Evolutionary conservation across 257 asterid genomes (phyloP).

Genomic region (Agastache rugosa): DNA sequence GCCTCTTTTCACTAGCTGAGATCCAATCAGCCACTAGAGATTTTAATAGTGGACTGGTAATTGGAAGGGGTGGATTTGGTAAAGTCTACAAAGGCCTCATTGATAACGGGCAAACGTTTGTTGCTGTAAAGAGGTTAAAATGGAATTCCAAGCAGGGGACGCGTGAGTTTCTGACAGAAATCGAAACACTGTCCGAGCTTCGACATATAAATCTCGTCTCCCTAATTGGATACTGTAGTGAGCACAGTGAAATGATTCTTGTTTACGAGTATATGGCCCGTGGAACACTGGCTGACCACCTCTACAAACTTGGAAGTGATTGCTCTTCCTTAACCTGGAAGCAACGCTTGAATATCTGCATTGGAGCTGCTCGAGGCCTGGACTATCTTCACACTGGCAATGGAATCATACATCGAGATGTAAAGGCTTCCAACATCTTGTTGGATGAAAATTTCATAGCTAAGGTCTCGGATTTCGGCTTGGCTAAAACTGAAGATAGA

Average conservation of each 20-base stretch:
- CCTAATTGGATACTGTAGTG: slow-evolving; percentile 17
- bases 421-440: slow-evolving; percentile 56
- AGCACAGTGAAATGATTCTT: slow-evolving; percentile 6
- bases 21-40: slow-evolving; percentile 48
- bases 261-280: slow-evolving; percentile 12
- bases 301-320: slow-evolving; percentile 21
- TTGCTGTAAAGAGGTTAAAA: slow-evolving; percentile 15
- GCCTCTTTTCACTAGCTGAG: slow-evolving; percentile 52
- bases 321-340: not conserved
- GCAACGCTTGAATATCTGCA: not conserved
- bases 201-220: slow-evolving; percentile 18
- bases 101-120: not conserved
- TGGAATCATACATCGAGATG: slow-evolving; percentile 57
- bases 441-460: slow-evolving; percentile 50
- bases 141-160: not conserved
- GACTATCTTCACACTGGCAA: slow-evolving; percentile 13
- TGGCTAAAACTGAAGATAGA: slow-evolving; percentile 51
- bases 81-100: slow-evolving; percentile 17
- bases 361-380: not conserved
- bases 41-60: slow-evolving; percentile 43
- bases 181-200: slow-evolving; percentile 5
- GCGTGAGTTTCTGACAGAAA: slow-evolving; percentile 6
- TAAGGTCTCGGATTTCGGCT: slow-evolving; percentile 68
- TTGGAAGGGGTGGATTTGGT: slow-evolving; percentile 29
- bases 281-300: slow-evolving; percentile 11